Conservation (phyloP, 768 basidiomycete species). For the Leccinellum albellum region DNA sequence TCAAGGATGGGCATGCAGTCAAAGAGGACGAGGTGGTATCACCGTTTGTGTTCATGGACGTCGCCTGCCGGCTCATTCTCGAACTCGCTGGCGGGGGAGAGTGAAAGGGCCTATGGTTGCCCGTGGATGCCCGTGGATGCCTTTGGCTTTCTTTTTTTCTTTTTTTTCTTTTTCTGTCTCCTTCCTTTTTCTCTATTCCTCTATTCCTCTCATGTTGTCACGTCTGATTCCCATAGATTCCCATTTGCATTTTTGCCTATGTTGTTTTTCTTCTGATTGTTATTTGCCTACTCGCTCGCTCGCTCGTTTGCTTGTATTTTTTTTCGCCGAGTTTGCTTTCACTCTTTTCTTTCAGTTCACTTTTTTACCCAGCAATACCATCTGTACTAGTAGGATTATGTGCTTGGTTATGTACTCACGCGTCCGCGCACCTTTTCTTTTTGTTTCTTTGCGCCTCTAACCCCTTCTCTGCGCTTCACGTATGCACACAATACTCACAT, state of each 20-base stretch:
- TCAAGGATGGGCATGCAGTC: conserved; percentile 43
- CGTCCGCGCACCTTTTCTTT: neutral
- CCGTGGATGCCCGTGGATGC: neutral
- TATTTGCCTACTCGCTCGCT: conserved; percentile 8
- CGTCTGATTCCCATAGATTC: conserved; percentile 13
- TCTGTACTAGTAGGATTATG: conserved; percentile 12
- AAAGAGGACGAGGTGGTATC: conserved; percentile 64
- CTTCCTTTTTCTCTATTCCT: neutral
- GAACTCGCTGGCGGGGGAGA: conserved; percentile 79
- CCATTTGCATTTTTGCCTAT: conserved; percentile 3
- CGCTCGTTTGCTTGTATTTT: conserved; percentile 2
- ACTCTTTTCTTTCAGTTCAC: neutral
- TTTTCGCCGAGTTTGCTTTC: neutral
- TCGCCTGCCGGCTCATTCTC: conserved; percentile 88
- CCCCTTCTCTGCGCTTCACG: neutral
- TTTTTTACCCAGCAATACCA: conserved; percentile 16
- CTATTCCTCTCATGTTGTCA: conserved; percentile 4
- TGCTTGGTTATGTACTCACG: conserved; percentile 19
- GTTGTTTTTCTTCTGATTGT: conserved; percentile 6
- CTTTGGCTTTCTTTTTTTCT: neutral
- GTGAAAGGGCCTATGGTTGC: conserved; percentile 10
- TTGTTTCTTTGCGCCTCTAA: neutral
- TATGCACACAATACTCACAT: neutral
- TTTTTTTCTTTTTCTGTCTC: neutral
- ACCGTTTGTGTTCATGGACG: conserved; percentile 96